Percentiles rank a stretch among this genome's conserved stretches.
These are phyloP conservation scores for Kalanchoe fedtschenkoi DNA, from an alignment of 164 flowering plant species.

Conservation along the genomic window DNA sequence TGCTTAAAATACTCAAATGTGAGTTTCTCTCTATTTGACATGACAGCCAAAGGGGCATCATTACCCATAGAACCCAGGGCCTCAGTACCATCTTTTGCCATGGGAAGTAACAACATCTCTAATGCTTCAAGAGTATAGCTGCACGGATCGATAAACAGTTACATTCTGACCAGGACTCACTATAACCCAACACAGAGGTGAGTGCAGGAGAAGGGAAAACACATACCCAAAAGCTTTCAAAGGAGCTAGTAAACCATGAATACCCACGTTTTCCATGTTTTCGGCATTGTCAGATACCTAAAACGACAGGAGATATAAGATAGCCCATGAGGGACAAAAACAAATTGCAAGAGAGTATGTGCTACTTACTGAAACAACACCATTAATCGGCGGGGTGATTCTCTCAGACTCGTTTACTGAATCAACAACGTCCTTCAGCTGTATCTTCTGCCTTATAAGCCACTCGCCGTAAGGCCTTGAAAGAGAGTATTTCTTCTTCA, in stretches of 20 bases:
- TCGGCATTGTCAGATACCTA: constrained; percentile 54
- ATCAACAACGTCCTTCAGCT: constrained; percentile 56
- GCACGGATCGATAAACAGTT: constrained; percentile 12
- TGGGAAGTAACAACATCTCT: constrained; percentile 92
- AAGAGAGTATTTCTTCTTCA: constrained; percentile 80
- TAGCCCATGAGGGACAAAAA: background rate
- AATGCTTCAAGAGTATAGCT: constrained; percentile 90
- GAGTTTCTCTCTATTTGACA: constrained; percentile 92
- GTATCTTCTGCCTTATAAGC: constrained; percentile 82
- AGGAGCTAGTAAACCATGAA: constrained; percentile 82
- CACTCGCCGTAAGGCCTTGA: constrained; percentile 94
- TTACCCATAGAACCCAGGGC: constrained; percentile 99
- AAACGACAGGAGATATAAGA: background rate
- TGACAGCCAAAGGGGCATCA: constrained; percentile 95
- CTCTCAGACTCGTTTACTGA: constrained; percentile 55
- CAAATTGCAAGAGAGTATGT: background rate
- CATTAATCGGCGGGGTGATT: constrained; percentile 54
- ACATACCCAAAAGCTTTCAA: constrained; percentile 89
- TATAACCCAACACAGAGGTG: background rate
- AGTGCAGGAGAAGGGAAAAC: background rate
- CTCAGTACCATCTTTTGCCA: constrained; percentile 97
- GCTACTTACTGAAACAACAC: constrained; percentile 56
- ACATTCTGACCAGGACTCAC: background rate
- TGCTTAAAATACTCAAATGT: constrained; percentile 97
- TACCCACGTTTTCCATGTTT: constrained; percentile 71